Base-by-base conservation (phyloP, 2,329 filamentous ascomycete species). In the Domatiomyces catenatus region DNA sequence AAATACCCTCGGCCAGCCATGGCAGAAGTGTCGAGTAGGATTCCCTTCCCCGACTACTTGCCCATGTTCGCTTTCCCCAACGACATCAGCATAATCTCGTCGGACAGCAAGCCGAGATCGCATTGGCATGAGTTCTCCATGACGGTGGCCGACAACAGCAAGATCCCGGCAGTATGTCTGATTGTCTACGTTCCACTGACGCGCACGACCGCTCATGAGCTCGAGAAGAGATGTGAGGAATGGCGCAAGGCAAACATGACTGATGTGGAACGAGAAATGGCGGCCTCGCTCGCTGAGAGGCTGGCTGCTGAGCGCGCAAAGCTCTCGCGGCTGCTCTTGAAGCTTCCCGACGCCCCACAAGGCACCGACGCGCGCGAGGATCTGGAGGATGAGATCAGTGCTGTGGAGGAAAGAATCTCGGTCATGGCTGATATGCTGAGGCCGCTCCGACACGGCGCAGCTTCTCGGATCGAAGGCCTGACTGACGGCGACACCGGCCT, bases 11-110 rank as follows among this genome's bases (percentile, higher is more conserved):
- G 87, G 15, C 86, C 87, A 64, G 78, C 80, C 56, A 84, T 87
- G 63, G 74, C 80, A 19, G 89, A 95, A 59, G 68, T 84, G 48
- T 79, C 85, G 59, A 77, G 84, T 61, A 77, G 92, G 62, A 88
- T 87, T 49, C 82, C 78, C 51, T 96, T 98, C 63, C 92, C 92
- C 0, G 92, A 98, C 64, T 98, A 95, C 62, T 87, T 98, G 17
- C 92, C 92, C 51, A 96, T 98, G 92, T 98, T 98, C 67, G 89
- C 92, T 49, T 98, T 96, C 61, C 92, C 92, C 45, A 95, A 96
- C 67, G 92, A 98, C 66, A 92, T 98, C 60, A 88, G 88, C 56
- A 92, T 98, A 48, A 86, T 96, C 8, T 95, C 92, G 1, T 89
- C 89, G 1, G 92, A 98, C 62, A 87, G 94, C 64, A 78, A 89